These are phyloP conservation scores for Rhynchosporium graminicola DNA, from an alignment of 2,329 filamentous ascomycete species.

Conservation along the genomic window DNA sequence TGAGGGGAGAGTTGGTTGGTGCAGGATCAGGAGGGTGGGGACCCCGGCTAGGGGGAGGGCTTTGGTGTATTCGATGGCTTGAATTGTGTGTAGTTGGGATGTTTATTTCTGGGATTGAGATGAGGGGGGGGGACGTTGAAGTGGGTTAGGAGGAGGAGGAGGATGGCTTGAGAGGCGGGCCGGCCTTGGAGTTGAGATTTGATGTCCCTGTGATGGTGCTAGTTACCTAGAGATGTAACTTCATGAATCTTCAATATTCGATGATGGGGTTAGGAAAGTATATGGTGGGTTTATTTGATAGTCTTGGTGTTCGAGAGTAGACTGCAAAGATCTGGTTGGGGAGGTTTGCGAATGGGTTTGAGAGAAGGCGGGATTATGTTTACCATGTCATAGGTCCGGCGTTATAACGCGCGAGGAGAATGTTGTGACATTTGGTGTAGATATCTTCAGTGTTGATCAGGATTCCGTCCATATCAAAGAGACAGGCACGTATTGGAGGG, in stretches of 20 bases:
- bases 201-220: conserved; percentile 51
- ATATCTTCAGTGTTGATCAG: conserved; percentile 90
- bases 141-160: conserved; percentile 61
- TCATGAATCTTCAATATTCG: too few species aligned
- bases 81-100: conserved; percentile 59
- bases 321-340: too few species aligned
- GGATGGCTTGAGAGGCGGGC: conserved; percentile 45
- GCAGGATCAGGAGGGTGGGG: conserved; percentile 57
- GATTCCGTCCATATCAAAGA: conserved; percentile 98
- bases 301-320: too few species aligned
- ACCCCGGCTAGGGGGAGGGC: conserved; percentile 79
- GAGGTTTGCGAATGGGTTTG: too few species aligned
- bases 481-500: conserved; percentile 80
- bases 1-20: conserved; percentile 34
- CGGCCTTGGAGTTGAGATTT: conserved; percentile 72
- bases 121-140: conserved; percentile 64
- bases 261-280: too few species aligned
- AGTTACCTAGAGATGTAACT: too few species aligned
- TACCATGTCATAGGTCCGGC: conserved; percentile 75
- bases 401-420: conserved; percentile 73
- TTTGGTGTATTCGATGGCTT: conserved; percentile 69
- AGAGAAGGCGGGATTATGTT: too few species aligned
- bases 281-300: too few species aligned
- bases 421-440: conserved; percentile 83
- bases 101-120: conserved; percentile 66